A percentile compares a stretch with the other conserved stretches of the same genome.
Conservation (phyloP, 2,329 filamentous ascomycete genomes). For the Salinomyces thailandicus region DNA sequence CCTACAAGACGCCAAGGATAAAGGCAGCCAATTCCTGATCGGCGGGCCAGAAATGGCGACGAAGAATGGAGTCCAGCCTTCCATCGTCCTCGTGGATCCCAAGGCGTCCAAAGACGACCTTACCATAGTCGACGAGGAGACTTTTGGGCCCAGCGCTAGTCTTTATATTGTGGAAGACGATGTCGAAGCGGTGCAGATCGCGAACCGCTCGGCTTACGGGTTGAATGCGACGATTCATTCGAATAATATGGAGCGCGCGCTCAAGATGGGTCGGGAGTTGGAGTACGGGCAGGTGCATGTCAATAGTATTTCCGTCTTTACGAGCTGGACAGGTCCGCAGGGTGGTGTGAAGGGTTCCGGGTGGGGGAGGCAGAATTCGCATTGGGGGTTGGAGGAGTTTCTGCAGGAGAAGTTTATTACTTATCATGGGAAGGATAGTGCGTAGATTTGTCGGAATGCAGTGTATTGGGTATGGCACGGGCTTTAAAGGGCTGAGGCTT, state of each 20-base stretch:
- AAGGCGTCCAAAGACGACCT: slow-evolving; percentile 8
- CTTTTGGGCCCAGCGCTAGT: slow-evolving; percentile 21
- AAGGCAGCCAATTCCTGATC: slow-evolving; percentile 16
- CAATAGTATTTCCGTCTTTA: slow-evolving; percentile 19
- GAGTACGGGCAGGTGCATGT: slow-evolving; percentile 22
- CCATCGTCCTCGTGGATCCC: slow-evolving; percentile 10
- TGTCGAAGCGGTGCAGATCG: slow-evolving; percentile 14
- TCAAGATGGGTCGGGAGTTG: slow-evolving; percentile 17
- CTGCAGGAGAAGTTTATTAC: slow-evolving; percentile 27
- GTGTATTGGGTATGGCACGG: background rate
- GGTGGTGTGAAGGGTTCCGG: slow-evolving; percentile 18
- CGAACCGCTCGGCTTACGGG: slow-evolving; percentile 19
- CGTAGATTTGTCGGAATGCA: background rate
- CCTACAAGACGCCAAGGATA: slow-evolving; percentile 16
- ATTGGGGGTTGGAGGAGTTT: slow-evolving; percentile 16
- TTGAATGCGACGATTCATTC: slow-evolving; percentile 23
- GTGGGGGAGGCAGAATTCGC: slow-evolving; percentile 18
- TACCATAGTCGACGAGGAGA: slow-evolving; percentile 20
- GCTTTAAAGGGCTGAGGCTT: background rate
- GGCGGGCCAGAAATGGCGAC: slow-evolving; percentile 12
- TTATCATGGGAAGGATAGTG: slow-evolving; percentile 15
- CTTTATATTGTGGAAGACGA: slow-evolving; percentile 18
- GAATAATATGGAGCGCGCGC: slow-evolving; percentile 15
- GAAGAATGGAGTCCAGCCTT: slow-evolving; percentile 11
- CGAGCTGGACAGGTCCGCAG: slow-evolving; percentile 15